Base-by-base conservation (phyloP, 139 green algal species). In the Volvox africanus region DNA sequence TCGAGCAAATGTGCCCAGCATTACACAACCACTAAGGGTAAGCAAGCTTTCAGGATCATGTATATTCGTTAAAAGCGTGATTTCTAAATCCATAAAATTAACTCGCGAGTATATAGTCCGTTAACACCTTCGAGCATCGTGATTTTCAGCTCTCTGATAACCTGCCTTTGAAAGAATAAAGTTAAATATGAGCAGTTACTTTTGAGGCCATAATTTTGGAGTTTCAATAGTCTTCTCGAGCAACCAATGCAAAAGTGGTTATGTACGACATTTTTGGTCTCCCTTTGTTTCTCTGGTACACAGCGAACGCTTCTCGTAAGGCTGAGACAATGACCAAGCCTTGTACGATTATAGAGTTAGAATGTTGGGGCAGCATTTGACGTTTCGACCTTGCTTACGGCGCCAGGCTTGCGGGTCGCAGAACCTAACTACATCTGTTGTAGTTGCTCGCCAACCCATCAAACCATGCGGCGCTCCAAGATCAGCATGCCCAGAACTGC, bases 361-460 rank as follows among this genome's bases (percentile, higher is more conserved):
- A 2, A 86, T 86, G 80, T 55, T 86, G 33, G 44, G 2, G n/a
- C 80, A 73, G 50, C 80, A 86, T 6, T 44, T 86, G 80, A 61
- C 68, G 50, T 21, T 86, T n/a, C 80, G 44, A 61, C 80, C 55
- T 17, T 84, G 21, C 37, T 67, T 55, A 73, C 80, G 80, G 50
- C 80, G 80, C 50, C 80, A 71, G 80, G 80, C 50, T 44, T 44
- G 12, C 14, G 80, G 32, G 50, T 44, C 37, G 1, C 16, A 17
- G 14, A 73, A 55, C 50, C 19, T 44, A 73, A 26, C 50, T 28
- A n/a, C 28, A 61, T 87, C 61, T 35, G 61, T 62, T 1, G 32
- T 87, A 32, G 61, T 32, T 61, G 82, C 30, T 61, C 61, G 32
- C 6, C 82, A 87, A 32, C 80, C 80, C 14, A 62, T 61, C 5